Conservation (phyloP, 441 rosid species). For the Populus hybrid region DNA sequence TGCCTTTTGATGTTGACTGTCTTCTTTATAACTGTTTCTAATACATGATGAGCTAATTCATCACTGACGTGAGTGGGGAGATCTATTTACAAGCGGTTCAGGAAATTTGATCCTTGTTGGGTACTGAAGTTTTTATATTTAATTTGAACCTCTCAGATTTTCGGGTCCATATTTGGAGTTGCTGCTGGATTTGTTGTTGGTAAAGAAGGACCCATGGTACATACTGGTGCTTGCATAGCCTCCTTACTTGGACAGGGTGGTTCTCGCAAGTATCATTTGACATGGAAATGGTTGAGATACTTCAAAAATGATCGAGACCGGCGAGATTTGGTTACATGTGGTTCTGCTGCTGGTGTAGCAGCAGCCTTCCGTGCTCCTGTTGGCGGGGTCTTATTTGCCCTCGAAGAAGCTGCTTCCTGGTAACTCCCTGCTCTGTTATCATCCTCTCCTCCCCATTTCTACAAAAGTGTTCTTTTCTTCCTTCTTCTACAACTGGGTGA, state of each 20-base stretch:
- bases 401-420: conserved; percentile 98
- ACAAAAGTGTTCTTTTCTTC: conserved; percentile 1
- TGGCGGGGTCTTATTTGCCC: conserved; percentile 96
- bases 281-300: conserved; percentile 92
- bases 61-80: not conserved
- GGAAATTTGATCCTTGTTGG: too few species aligned
- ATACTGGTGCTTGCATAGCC: conserved; percentile 96
- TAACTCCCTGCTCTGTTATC: conserved; percentile 21
- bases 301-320: conserved; percentile 94
- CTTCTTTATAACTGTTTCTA: not conserved
- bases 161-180: conserved; percentile 88
- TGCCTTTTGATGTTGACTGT: not conserved
- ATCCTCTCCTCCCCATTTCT: not conserved
- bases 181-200: conserved; percentile 96
- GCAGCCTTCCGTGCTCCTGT: conserved; percentile 98
- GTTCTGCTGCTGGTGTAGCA: conserved; percentile 98
- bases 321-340: conserved; percentile 93
- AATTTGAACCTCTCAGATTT: conserved; percentile 45
- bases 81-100: not conserved
- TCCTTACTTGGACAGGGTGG: conserved; percentile 94
- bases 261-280: conserved; percentile 70
- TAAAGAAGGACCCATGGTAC: conserved; percentile 99
- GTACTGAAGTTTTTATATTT: not conserved
- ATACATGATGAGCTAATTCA: not conserved
- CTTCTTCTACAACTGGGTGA: conserved; percentile 1